Base-by-base conservation (phyloP, 306 rosid species). In the Quercus parvula region DNA sequence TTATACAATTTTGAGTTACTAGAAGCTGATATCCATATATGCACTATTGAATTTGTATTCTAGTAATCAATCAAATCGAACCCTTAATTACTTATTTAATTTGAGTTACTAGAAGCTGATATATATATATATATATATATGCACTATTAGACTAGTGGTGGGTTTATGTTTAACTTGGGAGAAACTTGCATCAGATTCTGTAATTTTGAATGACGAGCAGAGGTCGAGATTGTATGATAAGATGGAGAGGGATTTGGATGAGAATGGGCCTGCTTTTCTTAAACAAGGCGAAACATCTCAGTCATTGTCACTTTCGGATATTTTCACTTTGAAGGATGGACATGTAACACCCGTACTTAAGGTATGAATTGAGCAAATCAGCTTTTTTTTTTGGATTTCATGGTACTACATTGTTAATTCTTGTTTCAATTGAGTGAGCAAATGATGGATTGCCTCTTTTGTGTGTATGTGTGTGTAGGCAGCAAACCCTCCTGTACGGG, bases 401-500 rank as follows among this genome's bases (percentile, higher is more conserved):
- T 54, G 18, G n/a, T 30, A 12, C 17, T 25, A 9, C 49, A 35
- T 38, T 33, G 19, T 18, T 33, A 33, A n/a, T 67, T 73, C 67
- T 57, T 81, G 14, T 49, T 67, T 81, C 79, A 38, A 58, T 66
- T 81, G 70, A 75, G 71, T 41, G 66, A 38, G 62, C 19, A 22
- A 62, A 46, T 85, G 81, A 84, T 88, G 76, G 71, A 81, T 58
- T 85, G 22, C 49, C 81, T 75, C 74, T 78, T 33, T 57, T 20
- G 46, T 51, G 17, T 30, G 41, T 62, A 19, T 14, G 2, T 14
- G 5, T 71, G 56, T 84, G 78, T 81, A 95, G 99, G 93, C 92
- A 8, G 98, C 96, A 71, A 82, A 85, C 86, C 99, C 99, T 79
- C 96, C 99, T 0, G 93, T 95, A 6, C 94, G 99, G 63, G 99